Conservation (phyloP, 768 basidiomycete species). For the Termitomyces sp. region DNA sequence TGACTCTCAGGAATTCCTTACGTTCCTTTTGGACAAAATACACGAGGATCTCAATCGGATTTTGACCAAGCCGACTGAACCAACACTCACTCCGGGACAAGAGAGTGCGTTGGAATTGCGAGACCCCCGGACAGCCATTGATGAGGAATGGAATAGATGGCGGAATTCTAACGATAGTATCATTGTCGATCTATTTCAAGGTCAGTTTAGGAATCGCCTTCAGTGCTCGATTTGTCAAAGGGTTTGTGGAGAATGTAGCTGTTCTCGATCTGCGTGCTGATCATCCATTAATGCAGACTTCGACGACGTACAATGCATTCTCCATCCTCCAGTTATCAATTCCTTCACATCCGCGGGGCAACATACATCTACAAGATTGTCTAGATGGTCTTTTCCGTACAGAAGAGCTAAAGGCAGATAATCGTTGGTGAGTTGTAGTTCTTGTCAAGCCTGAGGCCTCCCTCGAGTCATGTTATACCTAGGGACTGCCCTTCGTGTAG, state of each 20-base stretch:
- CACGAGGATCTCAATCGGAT: slow-evolving; percentile 88
- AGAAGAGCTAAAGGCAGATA: slow-evolving; percentile 87
- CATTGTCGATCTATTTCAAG: slow-evolving; percentile 96
- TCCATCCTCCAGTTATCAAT: slow-evolving; percentile 93
- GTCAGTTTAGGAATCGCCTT: slow-evolving; percentile 88
- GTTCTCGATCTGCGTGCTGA: neutral
- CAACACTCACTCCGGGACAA: slow-evolving; percentile 65
- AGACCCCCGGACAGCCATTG: slow-evolving; percentile 77
- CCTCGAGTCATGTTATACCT: neutral
- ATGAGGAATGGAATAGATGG: slow-evolving; percentile 91
- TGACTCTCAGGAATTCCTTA: slow-evolving; percentile 96
- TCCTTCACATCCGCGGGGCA: slow-evolving; percentile 47
- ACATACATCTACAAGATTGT: slow-evolving; percentile 72
- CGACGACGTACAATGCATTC: slow-evolving; percentile 95
- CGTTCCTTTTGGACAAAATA: slow-evolving; percentile 87
- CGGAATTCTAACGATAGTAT: slow-evolving; percentile 86
- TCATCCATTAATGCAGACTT: slow-evolving; percentile 56
- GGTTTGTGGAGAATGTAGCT: slow-evolving; percentile 37
- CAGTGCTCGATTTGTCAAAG: slow-evolving; percentile 88
- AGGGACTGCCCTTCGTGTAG: slow-evolving; percentile 98
- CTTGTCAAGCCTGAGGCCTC: neutral
- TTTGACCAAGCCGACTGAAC: slow-evolving; percentile 55
- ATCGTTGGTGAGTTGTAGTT: slow-evolving; percentile 71
- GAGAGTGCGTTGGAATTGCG: slow-evolving; percentile 77
- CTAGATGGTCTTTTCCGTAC: slow-evolving; percentile 87